Conservation (phyloP, 768 basidiomycete genomes). For the Phlebiopsis flavidoalba region DNA sequence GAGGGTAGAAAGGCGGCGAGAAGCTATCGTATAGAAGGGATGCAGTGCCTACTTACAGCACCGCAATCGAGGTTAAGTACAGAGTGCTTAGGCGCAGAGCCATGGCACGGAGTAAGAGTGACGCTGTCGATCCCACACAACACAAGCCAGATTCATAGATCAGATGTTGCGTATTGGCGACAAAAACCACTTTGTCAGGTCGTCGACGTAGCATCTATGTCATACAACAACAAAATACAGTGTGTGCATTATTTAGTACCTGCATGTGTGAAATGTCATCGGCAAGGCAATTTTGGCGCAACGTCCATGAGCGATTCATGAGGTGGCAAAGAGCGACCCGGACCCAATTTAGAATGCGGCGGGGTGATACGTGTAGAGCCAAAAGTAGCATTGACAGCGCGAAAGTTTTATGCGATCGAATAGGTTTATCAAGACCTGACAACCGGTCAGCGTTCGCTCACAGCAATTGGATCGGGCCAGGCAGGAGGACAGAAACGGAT, state of each 20-base stretch:
- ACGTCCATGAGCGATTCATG: not conserved
- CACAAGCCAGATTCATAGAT: not conserved
- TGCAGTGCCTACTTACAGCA: conserved; percentile 1
- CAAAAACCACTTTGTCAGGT: not conserved
- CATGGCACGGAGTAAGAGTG: not conserved
- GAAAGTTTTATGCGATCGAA: not conserved
- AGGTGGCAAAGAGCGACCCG: not conserved
- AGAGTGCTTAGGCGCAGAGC: not conserved
- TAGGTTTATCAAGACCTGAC: conserved; percentile 62
- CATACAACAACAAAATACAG: not conserved
- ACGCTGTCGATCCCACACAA: conserved; percentile 2
- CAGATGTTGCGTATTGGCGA: not conserved
- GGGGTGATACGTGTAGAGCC: conserved; percentile 2
- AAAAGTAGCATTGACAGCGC: conserved; percentile 6
- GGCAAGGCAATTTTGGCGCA: conserved; percentile 1
- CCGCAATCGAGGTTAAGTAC: conserved; percentile 3
- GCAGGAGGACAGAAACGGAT: conserved; percentile 25
- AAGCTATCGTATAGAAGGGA: not conserved
- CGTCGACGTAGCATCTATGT: not conserved
- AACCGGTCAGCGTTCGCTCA: conserved; percentile 56
- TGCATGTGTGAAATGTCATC: not conserved
- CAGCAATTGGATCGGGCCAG: conserved; percentile 1
- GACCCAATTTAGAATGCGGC: not conserved
- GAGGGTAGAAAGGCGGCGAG: not conserved
- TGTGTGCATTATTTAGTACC: conserved; percentile 7